phyloP scores from a whole-genome alignment of 257 asterid species.

The Nyctanthes arbortristis region DNA sequence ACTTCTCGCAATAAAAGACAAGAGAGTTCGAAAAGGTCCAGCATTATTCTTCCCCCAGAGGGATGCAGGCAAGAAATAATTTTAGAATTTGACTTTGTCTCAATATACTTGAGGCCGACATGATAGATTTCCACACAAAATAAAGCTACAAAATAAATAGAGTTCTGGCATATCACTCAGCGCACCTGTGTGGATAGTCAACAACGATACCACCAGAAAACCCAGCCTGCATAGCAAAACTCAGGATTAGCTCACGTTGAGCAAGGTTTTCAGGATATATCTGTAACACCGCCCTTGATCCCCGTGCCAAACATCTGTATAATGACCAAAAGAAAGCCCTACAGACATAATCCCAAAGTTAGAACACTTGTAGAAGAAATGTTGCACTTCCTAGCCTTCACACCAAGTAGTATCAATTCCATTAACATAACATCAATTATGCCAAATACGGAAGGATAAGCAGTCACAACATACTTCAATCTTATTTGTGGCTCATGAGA shows the following conservation, averaged over 20 bases:
- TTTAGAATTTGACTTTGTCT: not conserved
- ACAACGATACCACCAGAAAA: constrained; percentile 93
- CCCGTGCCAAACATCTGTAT: constrained; percentile 83
- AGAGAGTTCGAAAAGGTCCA: not conserved
- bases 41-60: not conserved
- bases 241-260: constrained; percentile 83
- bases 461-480: constrained; percentile 64
- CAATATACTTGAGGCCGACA: not conserved
- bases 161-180: constrained; percentile 12
- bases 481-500: constrained; percentile 91
- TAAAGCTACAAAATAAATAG: not conserved
- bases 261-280: constrained; percentile 86
- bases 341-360: constrained; percentile 16
- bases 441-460: constrained; percentile 7
- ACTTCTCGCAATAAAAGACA: not conserved
- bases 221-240: constrained; percentile 95
- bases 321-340: constrained; percentile 93
- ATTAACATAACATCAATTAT: not conserved
- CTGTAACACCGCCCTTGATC: constrained; percentile 95
- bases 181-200: constrained; percentile 92
- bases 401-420: not conserved
- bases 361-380: constrained; percentile 9
- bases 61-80: not conserved
- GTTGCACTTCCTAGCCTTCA: not conserved
- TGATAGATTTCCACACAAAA: not conserved